These are phyloP conservation scores for Aspergillus transmontanensis DNA, from an alignment of 2,329 filamentous ascomycete genomes.

Conservation along the genomic window DNA sequence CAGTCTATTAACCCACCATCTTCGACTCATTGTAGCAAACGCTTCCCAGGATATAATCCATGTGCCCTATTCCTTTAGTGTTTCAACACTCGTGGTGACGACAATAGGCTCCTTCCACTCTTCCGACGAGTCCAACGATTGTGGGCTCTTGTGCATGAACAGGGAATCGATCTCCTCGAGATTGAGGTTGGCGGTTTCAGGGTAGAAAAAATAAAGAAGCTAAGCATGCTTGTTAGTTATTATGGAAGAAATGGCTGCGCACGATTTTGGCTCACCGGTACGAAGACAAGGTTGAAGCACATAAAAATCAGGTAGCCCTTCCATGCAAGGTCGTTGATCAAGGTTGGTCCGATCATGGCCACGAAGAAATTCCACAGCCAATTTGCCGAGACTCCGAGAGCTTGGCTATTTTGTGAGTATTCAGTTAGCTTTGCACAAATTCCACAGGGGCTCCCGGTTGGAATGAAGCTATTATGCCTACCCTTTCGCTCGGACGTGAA, in stretches of 20 bases:
- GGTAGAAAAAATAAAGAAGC: constrained; percentile 51
- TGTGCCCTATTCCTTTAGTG: neutral
- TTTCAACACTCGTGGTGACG: neutral
- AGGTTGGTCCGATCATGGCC: constrained; percentile 38
- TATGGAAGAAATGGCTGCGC: neutral
- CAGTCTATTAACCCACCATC: neutral
- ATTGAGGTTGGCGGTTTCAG: constrained; percentile 47
- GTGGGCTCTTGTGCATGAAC: constrained; percentile 29
- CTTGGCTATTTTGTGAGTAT: constrained; percentile 26
- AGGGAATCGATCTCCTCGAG: constrained; percentile 50
- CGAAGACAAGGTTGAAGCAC: constrained; percentile 36
- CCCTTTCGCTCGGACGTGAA: constrained; percentile 54
- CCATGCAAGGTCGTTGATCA: constrained; percentile 36
- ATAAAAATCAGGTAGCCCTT: constrained; percentile 42
- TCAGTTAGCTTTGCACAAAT: constrained; percentile 1
- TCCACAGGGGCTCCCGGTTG: constrained; percentile 1
- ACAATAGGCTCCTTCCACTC: constrained; percentile 6
- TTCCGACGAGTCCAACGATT: constrained; percentile 6
- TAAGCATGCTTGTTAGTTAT: constrained; percentile 6
- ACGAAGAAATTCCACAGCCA: constrained; percentile 56
- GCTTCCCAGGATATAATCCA: neutral
- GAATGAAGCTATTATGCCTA: constrained; percentile 26
- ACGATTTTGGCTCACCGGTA: constrained; percentile 32
- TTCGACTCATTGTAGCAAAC: neutral
- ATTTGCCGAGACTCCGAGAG: constrained; percentile 53